phyloP scores from a whole-genome alignment of 352 stramenopile species.

The Nothophytophthora sp. region DNA sequence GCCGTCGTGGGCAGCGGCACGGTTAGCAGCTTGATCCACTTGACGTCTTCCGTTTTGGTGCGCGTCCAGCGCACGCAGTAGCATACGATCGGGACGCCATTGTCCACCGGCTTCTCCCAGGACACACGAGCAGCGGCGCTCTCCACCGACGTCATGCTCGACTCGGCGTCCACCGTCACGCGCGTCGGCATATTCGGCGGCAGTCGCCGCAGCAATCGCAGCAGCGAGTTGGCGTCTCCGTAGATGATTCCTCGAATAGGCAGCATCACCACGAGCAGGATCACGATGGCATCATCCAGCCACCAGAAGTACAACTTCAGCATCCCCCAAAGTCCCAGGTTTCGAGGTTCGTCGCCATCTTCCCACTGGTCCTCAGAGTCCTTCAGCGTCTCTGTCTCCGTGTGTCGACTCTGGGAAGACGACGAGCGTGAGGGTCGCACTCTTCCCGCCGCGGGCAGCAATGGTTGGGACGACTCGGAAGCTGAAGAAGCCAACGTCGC shows the following conservation, averaged over 20 bases:
- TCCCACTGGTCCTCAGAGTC: slow-evolving; percentile 7
- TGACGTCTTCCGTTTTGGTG: slow-evolving; percentile 72
- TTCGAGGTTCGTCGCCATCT: slow-evolving; percentile 15
- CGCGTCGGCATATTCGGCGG: slow-evolving; percentile 81
- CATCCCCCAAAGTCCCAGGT: slow-evolving; percentile 35
- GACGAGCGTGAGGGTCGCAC: slow-evolving; percentile 23
- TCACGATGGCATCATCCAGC: slow-evolving; percentile 81
- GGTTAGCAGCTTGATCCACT: slow-evolving; percentile 75
- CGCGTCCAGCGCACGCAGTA: slow-evolving; percentile 84
- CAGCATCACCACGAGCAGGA: slow-evolving; percentile 74
- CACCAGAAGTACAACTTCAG: slow-evolving; percentile 83
- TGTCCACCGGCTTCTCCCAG: slow-evolving; percentile 80
- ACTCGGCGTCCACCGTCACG: slow-evolving; percentile 68
- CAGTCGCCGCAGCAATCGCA: slow-evolving; percentile 64
- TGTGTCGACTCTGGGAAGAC: slow-evolving; percentile 21
- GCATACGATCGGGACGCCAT: slow-evolving; percentile 82
- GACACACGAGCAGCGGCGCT: slow-evolving; percentile 65
- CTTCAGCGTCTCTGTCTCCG: slow-evolving; percentile 9
- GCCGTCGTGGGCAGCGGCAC: slow-evolving; percentile 69
- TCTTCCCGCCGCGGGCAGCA: slow-evolving; percentile 18
- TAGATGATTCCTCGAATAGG: slow-evolving; percentile 85
- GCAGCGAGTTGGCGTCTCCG: slow-evolving; percentile 73
- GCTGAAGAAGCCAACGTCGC: slow-evolving; percentile 10
- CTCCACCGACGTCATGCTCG: slow-evolving; percentile 52
- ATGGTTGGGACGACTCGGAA: slow-evolving; percentile 2